Evolutionary conservation across 768 basidiomycete genomes (phyloP).

Genomic region (Trametes meyenii): DNA sequence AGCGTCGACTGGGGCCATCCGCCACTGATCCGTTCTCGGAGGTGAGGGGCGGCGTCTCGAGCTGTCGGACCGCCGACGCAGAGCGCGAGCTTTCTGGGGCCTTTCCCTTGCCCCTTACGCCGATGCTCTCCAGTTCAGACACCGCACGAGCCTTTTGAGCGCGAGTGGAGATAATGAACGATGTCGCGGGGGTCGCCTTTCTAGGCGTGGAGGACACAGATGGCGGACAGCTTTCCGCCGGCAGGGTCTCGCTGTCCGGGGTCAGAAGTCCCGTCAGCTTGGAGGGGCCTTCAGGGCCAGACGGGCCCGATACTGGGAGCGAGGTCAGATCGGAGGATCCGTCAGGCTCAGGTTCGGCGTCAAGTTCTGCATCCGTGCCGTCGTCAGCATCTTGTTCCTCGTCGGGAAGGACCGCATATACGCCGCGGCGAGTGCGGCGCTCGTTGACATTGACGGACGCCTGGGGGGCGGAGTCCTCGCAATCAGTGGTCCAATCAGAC

Average conservation of each 20-base stretch:
- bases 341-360: slow-evolving; percentile 49
- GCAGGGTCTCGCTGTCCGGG: slow-evolving; percentile 31
- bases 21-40: slow-evolving; percentile 44
- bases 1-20: slow-evolving; percentile 31
- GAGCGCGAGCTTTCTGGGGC: slow-evolving; percentile 19
- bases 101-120: slow-evolving; percentile 21
- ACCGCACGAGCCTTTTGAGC: slow-evolving; percentile 49
- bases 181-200: slow-evolving; percentile 17
- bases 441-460: slow-evolving; percentile 69
- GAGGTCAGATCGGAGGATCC: slow-evolving; percentile 51
- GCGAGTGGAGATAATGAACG: slow-evolving; percentile 62
- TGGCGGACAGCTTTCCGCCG: slow-evolving; percentile 9
- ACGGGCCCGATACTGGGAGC: slow-evolving; percentile 46
- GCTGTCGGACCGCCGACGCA: slow-evolving; percentile 35
- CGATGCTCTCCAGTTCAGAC: slow-evolving; percentile 27
- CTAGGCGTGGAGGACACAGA: slow-evolving; percentile 17
- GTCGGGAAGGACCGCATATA: slow-evolving; percentile 65
- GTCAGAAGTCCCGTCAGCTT: slow-evolving; percentile 31
- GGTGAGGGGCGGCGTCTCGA: slow-evolving; percentile 52
- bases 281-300: slow-evolving; percentile 19
- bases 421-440: slow-evolving; percentile 78
- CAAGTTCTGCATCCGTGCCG: slow-evolving; percentile 46
- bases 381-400: slow-evolving; percentile 66
- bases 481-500: slow-evolving; percentile 28
- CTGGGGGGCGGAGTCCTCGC: slow-evolving; percentile 32